Evolutionary conservation across 2,329 filamentous ascomycete genomes (phyloP).

Genomic region (Penicillium freii): DNA sequence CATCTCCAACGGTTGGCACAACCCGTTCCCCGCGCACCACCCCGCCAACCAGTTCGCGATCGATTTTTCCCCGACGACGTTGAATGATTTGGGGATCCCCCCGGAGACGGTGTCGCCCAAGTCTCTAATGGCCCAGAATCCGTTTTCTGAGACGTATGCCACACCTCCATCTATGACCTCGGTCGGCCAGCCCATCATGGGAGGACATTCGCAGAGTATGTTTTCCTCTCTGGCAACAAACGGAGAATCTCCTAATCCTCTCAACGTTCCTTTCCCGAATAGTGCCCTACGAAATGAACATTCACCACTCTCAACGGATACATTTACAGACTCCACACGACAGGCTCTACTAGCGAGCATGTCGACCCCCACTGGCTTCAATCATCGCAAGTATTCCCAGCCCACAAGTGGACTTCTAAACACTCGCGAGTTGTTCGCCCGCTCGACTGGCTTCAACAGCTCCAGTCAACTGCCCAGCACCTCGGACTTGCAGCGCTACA

Average conservation of each 20-base stretch:
- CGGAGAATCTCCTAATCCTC: conserved; percentile 48
- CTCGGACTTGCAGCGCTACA: conserved; percentile 82
- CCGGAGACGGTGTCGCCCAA: conserved; percentile 75
- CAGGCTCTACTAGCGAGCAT: conserved; percentile 62
- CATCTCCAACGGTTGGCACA: conserved; percentile 63
- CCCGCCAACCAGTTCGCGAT: conserved; percentile 68
- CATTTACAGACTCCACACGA: conserved; percentile 65
- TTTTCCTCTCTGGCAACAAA: conserved; percentile 47
- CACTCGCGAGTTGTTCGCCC: conserved; percentile 37
- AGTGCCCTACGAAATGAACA: conserved; percentile 62
- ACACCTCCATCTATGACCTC: conserved; percentile 74
- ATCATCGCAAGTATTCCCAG: conserved; percentile 60
- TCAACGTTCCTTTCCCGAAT: conserved; percentile 53
- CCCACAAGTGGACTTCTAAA: conserved; percentile 53
- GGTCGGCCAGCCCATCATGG: conserved; percentile 69
- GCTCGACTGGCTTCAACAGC: conserved; percentile 38
- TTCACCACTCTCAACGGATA: conserved; percentile 61
- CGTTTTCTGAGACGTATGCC: conserved; percentile 69
- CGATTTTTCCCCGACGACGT: conserved; percentile 70
- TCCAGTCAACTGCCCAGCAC: conserved; percentile 69
- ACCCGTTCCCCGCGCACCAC: conserved; percentile 66
- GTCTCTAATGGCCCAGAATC: conserved; percentile 67
- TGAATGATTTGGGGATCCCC: conserved; percentile 71
- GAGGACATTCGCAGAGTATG: conserved; percentile 58
- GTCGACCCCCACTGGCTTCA: conserved; percentile 57